These are phyloP conservation scores for Flaveria trinervia DNA, from an alignment of 129 eudicot species.

Conservation along the genomic window DNA sequence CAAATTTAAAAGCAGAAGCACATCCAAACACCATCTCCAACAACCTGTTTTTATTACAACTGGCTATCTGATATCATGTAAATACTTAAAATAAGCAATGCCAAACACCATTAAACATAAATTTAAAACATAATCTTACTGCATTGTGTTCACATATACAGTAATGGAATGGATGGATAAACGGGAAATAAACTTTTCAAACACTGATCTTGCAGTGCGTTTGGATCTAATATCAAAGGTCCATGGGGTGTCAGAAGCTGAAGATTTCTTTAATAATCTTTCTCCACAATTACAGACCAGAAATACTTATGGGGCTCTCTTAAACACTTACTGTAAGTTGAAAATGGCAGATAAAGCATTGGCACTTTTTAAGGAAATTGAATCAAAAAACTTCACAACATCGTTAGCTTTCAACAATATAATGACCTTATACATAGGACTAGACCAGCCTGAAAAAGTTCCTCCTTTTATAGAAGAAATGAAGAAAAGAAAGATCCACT, in stretches of 20 bases:
- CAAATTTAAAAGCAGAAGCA: neutral
- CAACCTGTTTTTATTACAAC: neutral
- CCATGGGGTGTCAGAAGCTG: conserved; percentile 70
- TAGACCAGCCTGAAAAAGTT: conserved; percentile 66
- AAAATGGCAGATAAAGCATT: conserved; percentile 60
- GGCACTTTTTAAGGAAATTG: conserved; percentile 60
- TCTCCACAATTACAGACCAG: conserved; percentile 43
- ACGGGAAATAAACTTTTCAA: conserved; percentile 38
- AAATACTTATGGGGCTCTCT: conserved; percentile 66
- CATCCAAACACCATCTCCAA: neutral
- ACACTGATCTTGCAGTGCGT: conserved; percentile 50
- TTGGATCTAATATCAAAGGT: conserved; percentile 62
- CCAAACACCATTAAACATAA: neutral
- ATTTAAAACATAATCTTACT: neutral
- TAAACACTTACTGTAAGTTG: conserved; percentile 63
- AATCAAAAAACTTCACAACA: conserved; percentile 40
- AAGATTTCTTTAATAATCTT: conserved; percentile 58
- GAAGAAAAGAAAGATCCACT: conserved; percentile 54
- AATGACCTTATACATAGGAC: conserved; percentile 58
- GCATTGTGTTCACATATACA: conserved; percentile 16
- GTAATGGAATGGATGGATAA: conserved; percentile 90
- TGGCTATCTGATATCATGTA: neutral
- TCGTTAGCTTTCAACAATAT: conserved; percentile 55
- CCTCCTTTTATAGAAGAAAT: conserved; percentile 56
- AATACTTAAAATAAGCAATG: neutral